These are phyloP conservation scores for Salvia sclarea DNA, from an alignment of 305 asterid genomes.

Conservation along the genomic window DNA sequence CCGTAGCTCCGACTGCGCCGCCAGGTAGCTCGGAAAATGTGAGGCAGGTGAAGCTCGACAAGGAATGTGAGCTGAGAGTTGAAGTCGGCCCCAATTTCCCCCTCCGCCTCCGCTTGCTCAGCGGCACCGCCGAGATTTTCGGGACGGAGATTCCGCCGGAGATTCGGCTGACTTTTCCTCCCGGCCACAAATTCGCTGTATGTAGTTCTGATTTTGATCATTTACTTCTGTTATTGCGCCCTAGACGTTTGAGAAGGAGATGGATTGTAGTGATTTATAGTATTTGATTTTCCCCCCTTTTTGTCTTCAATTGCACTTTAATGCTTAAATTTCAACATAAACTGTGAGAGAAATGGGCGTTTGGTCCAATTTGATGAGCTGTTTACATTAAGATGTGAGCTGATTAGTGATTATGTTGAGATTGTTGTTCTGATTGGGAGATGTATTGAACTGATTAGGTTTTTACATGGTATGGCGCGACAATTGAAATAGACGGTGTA, in stretches of 20 bases:
- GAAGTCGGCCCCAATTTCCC: slow-evolving; percentile 78
- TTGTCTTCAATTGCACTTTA: neutral
- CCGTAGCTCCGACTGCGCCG: slow-evolving; percentile 53
- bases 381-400: neutral
- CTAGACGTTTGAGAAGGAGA: neutral
- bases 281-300: neutral
- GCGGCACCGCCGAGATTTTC: slow-evolving; percentile 82
- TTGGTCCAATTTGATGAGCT: slow-evolving; percentile 4
- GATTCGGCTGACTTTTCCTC: slow-evolving; percentile 76
- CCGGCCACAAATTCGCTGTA: slow-evolving; percentile 88
- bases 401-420: neutral
- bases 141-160: slow-evolving; percentile 94
- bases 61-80: slow-evolving; percentile 90
- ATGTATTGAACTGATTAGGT: slow-evolving; percentile 47
- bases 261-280: neutral
- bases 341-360: neutral
- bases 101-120: slow-evolving; percentile 75
- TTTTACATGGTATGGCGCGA: slow-evolving; percentile 96
- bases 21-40: slow-evolving; percentile 48
- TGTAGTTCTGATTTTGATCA: slow-evolving; percentile 4
- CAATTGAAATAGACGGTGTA: slow-evolving; percentile 82
- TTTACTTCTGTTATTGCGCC: neutral
- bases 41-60: slow-evolving; percentile 85
- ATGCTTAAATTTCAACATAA: neutral
- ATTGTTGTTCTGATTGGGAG: slow-evolving; percentile 32